These are phyloP conservation scores for Lunasporangiospora selenospora DNA, from an alignment of 192 early-diverging fungal genomes.

Conservation along the genomic window DNA sequence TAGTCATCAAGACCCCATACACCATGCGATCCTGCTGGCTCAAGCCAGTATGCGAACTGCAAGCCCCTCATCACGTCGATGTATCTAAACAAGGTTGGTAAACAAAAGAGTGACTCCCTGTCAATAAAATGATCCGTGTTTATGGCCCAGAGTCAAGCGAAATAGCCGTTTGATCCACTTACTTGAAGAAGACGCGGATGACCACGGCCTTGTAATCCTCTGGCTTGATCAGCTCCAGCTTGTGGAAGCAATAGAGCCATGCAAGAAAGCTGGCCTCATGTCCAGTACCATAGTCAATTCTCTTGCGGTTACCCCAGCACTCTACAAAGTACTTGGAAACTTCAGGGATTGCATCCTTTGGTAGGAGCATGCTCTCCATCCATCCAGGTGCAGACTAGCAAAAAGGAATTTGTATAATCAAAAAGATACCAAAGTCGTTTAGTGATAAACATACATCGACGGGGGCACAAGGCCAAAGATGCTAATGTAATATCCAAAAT, in stretches of 20 bases:
- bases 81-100: no score
- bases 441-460: not conserved
- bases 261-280: constrained; percentile 94
- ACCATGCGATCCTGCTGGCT: constrained; percentile 97
- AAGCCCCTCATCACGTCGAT: constrained; percentile 88
- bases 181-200: constrained; percentile 77
- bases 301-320: constrained; percentile 87
- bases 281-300: constrained; percentile 98
- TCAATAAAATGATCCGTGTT: no score
- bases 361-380: constrained; percentile 39
- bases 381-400: constrained; percentile 36
- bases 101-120: no score
- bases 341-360: constrained; percentile 53
- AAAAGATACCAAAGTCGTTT: not conserved
- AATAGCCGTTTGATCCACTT: no score
- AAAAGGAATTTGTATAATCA: not conserved
- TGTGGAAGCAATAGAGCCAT: constrained; percentile 84
- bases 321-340: constrained; percentile 80
- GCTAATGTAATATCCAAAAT: not conserved
- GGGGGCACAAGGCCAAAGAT: not conserved
- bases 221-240: constrained; percentile 68
- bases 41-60: constrained; percentile 93
- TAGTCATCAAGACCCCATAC: constrained; percentile 99
- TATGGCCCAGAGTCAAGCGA: no score
- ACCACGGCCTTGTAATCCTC: constrained; percentile 81